phyloP scores from a whole-genome alignment of 2,329 filamentous ascomycete genomes.

The Fusarium sarcochroum region DNA sequence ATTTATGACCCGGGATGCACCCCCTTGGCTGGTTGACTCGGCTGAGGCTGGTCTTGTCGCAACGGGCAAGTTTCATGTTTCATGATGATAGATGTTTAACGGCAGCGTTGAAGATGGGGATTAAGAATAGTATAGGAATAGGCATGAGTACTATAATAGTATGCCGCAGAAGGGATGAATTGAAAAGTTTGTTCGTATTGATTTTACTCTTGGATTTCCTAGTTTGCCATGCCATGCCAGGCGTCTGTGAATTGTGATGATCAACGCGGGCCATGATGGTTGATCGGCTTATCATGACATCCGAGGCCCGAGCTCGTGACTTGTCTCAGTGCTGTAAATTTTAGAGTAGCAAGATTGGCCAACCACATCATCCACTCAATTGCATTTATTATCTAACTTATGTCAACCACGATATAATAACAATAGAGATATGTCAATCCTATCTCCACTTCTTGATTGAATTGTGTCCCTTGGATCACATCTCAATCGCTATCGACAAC shows the following conservation, averaged over 20 bases:
- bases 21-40: slow-evolving; percentile 33
- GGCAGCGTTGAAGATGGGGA: slow-evolving; percentile 22
- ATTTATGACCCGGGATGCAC: slow-evolving; percentile 45
- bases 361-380: not conserved
- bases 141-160: slow-evolving; percentile 10
- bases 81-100: slow-evolving; percentile 41
- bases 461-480: no score
- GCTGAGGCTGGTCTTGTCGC: slow-evolving; percentile 44
- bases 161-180: slow-evolving; percentile 37
- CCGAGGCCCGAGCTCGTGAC: not conserved
- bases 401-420: not conserved
- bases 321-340: not conserved
- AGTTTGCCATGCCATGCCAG: fast-evolving
- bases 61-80: slow-evolving; percentile 43
- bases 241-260: not conserved
- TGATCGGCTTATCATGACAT: slow-evolving; percentile 1
- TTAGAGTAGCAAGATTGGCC: not conserved
- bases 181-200: slow-evolving; percentile 30
- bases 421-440: no score
- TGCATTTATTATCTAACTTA: not conserved
- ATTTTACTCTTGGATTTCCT: not conserved
- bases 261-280: not conserved
- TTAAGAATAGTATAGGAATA: not conserved
- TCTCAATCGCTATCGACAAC: no score
- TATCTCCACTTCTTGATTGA: no score